Evolutionary conservation across 805 yeast species (phyloP).

Genomic region (Candida methanosorbosa): DNA sequence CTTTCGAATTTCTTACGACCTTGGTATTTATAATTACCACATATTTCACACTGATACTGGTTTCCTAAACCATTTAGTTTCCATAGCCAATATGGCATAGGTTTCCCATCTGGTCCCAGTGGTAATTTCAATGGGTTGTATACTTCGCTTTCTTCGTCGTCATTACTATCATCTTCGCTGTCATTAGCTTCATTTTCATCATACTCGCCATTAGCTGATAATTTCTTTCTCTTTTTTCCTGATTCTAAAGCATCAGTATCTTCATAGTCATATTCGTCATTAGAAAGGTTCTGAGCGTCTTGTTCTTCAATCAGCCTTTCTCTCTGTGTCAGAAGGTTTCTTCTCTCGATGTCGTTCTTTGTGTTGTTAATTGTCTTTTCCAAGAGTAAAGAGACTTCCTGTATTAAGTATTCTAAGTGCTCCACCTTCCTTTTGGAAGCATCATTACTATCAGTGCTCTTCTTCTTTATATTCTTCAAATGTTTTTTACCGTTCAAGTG

Average conservation of each 20-base stretch:
- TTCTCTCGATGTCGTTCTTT: conserved; percentile 53
- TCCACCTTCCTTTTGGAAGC: conserved; percentile 1
- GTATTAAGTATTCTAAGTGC: conserved; percentile 29
- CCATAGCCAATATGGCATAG: conserved; percentile 90
- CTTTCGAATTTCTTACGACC: conserved; percentile 66
- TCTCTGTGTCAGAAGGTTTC: conserved; percentile 57
- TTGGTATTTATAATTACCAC: conserved; percentile 64
- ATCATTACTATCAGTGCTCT: neutral
- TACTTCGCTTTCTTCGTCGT: conserved; percentile 24
- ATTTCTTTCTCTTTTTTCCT: conserved; percentile 5
- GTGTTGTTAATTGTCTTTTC: conserved; percentile 38
- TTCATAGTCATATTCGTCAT: conserved; percentile 21
- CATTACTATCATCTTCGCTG: conserved; percentile 13
- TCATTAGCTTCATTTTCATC: conserved; percentile 18
- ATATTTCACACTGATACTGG: conserved; percentile 72
- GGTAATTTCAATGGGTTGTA: conserved; percentile 55
- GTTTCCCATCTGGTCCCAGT: conserved; percentile 80
- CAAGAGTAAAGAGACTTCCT: conserved; percentile 28
- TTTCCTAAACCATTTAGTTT: conserved; percentile 80
- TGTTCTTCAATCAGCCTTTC: conserved; percentile 52
- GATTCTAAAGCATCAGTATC: neutral
- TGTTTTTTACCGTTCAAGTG: conserved; percentile 78
- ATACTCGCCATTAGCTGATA: neutral
- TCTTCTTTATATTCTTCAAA: conserved; percentile 32
- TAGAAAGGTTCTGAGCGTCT: conserved; percentile 25